Evolutionary conservation across 345 rosid genomes (phyloP).

Genomic region (Garcia nutans): DNA sequence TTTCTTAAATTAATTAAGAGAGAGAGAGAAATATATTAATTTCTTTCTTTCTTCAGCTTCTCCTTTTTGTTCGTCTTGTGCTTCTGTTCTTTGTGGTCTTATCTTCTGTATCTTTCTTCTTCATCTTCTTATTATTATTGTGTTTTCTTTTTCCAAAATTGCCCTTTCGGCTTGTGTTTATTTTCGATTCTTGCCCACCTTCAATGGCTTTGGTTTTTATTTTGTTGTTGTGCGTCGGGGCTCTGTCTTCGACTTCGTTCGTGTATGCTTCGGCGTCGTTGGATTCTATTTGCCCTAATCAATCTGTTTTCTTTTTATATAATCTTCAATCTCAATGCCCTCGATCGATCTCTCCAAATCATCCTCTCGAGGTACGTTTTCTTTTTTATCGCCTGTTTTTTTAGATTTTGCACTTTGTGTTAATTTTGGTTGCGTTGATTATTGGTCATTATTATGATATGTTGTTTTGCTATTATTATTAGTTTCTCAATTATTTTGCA

Average conservation of each 20-base stretch:
- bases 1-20: not conserved
- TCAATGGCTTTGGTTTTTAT: slow-evolving; percentile 29
- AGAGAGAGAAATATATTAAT: not conserved
- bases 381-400: no score
- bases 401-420: not conserved
- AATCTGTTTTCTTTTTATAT: slow-evolving; percentile 41
- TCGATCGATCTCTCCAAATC: slow-evolving; percentile 49
- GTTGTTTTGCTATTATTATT: not conserved
- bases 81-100: not conserved
- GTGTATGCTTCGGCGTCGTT: slow-evolving; percentile 38
- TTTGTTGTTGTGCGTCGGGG: slow-evolving; percentile 33
- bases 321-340: slow-evolving; percentile 55
- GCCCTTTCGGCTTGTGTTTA: not conserved
- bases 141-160: not conserved
- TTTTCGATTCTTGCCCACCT: slow-evolving; percentile 1
- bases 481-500: not conserved
- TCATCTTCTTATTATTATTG: not conserved
- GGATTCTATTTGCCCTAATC: slow-evolving; percentile 42
- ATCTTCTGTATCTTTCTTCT: not conserved
- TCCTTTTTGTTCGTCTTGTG: not conserved
- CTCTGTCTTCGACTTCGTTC: slow-evolving; percentile 29
- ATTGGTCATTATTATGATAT: not conserved
- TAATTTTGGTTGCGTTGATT: not conserved
- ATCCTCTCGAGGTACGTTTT: slow-evolving; percentile 55
- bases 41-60: not conserved